Conservation (phyloP, 2,329 filamentous ascomycete genomes). For the Penicillium sp. region DNA sequence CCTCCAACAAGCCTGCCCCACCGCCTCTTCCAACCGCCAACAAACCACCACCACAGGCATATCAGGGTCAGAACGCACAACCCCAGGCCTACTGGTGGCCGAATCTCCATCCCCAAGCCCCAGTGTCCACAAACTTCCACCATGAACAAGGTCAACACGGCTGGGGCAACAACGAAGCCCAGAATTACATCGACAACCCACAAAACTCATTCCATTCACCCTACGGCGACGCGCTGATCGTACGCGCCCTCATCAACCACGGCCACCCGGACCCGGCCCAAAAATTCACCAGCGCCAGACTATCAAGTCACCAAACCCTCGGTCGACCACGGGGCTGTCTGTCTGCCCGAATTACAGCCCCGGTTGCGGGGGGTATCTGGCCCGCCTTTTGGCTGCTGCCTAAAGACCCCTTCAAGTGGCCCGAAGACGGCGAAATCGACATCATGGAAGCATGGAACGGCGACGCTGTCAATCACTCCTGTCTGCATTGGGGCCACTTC, state of each 20-base stretch:
- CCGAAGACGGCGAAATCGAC: conserved; percentile 29
- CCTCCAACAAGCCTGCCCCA: conserved; percentile 22
- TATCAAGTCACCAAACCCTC: conserved; percentile 29
- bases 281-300: conserved; percentile 29
- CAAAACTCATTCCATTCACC: conserved; percentile 30
- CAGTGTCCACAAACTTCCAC: conserved; percentile 25
- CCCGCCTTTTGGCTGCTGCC: conserved; percentile 33
- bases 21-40: conserved; percentile 27
- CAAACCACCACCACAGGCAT: conserved; percentile 20
- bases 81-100: conserved; percentile 29
- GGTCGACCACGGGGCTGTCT: conserved; percentile 28
- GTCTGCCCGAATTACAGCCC: conserved; percentile 27
- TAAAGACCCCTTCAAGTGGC: conserved; percentile 33
- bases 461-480: conserved; percentile 28
- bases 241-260: conserved; percentile 29
- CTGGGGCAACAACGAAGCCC: conserved; percentile 30
- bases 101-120: conserved; percentile 25
- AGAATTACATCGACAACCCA: conserved; percentile 27
- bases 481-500: conserved; percentile 31
- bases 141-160: conserved; percentile 30
- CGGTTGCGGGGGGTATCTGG: conserved; percentile 29
- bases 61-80: conserved; percentile 23
- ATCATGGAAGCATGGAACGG: conserved; percentile 33
- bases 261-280: conserved; percentile 25
- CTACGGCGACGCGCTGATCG: conserved; percentile 27